Conservation (phyloP, 768 basidiomycete genomes). For the Peribolospora baueri region DNA sequence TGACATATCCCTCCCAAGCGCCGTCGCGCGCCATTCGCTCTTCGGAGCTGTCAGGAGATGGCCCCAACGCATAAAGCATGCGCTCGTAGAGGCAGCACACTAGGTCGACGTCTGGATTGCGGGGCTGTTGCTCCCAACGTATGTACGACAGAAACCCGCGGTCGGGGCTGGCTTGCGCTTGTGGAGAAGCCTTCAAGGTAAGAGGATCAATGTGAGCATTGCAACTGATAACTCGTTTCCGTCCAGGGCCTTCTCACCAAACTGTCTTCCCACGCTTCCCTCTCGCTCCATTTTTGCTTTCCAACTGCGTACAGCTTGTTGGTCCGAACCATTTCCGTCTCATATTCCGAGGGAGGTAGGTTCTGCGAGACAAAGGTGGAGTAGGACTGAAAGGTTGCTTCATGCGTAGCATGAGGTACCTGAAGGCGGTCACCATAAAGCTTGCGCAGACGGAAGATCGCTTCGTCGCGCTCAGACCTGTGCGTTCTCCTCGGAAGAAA, state of each 20-base stretch:
- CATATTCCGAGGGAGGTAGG: conserved; percentile 43
- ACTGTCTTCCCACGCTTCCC: conserved; percentile 1
- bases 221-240: too few relatives aligned
- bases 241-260: background rate
- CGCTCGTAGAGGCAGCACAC: conserved; percentile 12
- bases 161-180: background rate
- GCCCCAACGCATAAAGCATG: background rate
- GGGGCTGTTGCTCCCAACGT: conserved; percentile 15
- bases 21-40: conserved; percentile 5
- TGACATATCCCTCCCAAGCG: conserved; percentile 44
- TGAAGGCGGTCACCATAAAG: conserved; percentile 27
- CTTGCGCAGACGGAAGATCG: conserved; percentile 31
- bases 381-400: conserved; percentile 59
- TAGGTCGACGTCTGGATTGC: conserved; percentile 10
- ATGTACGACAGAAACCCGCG: conserved; percentile 13
- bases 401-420: conserved; percentile 49
- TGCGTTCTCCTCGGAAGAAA: background rate
- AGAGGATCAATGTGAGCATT: too few relatives aligned
- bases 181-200: too few relatives aligned
- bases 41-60: too few relatives aligned
- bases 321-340: conserved; percentile 33
- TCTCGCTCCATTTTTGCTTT: background rate
- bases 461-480: conserved; percentile 26
- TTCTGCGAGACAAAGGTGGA: conserved; percentile 67
- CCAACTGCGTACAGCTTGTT: conserved; percentile 1